Conservation (phyloP, 306 rosid genomes). For the Cicer yamashitae region DNA sequence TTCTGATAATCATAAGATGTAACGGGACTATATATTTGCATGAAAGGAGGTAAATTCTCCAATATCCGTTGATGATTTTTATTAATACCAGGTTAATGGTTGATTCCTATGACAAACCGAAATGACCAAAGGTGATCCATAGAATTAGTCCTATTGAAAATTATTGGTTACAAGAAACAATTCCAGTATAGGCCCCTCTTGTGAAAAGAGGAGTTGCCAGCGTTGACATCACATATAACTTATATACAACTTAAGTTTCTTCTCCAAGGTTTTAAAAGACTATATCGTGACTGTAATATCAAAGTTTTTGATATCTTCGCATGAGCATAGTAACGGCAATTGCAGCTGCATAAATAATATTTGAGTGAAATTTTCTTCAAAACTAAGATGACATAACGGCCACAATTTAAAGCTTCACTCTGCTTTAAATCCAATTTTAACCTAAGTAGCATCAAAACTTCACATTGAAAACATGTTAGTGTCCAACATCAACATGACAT, state of each 20-base stretch:
- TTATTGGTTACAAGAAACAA: conserved; percentile 4
- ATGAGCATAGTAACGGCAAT: background rate
- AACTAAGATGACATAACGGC: background rate
- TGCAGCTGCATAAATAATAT: background rate
- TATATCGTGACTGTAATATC: background rate
- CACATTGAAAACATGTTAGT: too few relatives aligned
- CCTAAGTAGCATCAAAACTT: too few relatives aligned
- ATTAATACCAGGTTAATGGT: background rate
- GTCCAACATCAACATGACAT: too few relatives aligned
- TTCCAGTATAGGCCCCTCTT: background rate
- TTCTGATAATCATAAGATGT: conserved; percentile 1
- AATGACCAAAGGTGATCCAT: background rate
- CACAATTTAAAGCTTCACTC: background rate
- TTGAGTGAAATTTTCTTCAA: background rate
- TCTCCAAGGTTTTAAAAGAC: background rate
- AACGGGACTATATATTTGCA: background rate
- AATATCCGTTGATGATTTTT: background rate
- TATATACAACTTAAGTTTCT: background rate
- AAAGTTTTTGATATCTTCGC: background rate
- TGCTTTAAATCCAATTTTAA: background rate
- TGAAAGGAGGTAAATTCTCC: background rate
- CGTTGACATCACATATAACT: background rate
- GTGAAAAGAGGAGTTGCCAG: background rate
- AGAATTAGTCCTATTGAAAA: background rate
- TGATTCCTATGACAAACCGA: background rate